Conservation (phyloP, 208 protist genomes). For the Acanthamoeba castellanii region DNA sequence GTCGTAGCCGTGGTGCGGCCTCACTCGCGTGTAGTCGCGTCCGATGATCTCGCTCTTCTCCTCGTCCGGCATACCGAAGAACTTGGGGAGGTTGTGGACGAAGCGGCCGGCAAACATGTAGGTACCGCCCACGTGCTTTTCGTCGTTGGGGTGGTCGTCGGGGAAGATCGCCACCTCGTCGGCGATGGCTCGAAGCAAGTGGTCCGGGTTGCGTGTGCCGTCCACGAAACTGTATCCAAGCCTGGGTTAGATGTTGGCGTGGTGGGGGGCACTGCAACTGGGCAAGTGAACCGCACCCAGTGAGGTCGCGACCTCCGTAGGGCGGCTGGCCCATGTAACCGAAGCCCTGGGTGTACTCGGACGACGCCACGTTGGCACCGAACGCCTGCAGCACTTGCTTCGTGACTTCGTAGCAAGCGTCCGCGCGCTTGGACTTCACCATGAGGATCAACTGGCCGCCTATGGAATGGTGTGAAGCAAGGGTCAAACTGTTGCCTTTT, state of each 20-base stretch:
- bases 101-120: slow-evolving; percentile 75
- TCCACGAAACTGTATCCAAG: slow-evolving; percentile 34
- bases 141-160: slow-evolving; percentile 38
- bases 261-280: too few relatives aligned
- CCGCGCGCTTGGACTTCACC: slow-evolving; percentile 32
- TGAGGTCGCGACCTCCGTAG: slow-evolving; percentile 42
- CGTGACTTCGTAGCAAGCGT: slow-evolving; percentile 57
- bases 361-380: neutral
- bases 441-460: slow-evolving; percentile 22
- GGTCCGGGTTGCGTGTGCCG: slow-evolving; percentile 63
- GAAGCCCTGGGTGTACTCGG: neutral
- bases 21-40: slow-evolving; percentile 32
- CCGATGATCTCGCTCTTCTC: slow-evolving; percentile 68
- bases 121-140: slow-evolving; percentile 53
- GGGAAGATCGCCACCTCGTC: slow-evolving; percentile 71
- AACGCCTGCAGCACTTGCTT: neutral
- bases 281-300: neutral
- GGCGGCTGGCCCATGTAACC: slow-evolving; percentile 46
- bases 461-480: too few relatives aligned
- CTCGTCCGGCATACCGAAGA: slow-evolving; percentile 16
- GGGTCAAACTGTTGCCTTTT: neutral
- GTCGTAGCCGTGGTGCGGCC: slow-evolving; percentile 50
- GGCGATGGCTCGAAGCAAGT: slow-evolving; percentile 41
- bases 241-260: neutral
- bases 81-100: slow-evolving; percentile 70